Evolutionary conservation across 2,329 filamentous ascomycete genomes (phyloP).

Genomic region (Aspergillus sergii): DNA sequence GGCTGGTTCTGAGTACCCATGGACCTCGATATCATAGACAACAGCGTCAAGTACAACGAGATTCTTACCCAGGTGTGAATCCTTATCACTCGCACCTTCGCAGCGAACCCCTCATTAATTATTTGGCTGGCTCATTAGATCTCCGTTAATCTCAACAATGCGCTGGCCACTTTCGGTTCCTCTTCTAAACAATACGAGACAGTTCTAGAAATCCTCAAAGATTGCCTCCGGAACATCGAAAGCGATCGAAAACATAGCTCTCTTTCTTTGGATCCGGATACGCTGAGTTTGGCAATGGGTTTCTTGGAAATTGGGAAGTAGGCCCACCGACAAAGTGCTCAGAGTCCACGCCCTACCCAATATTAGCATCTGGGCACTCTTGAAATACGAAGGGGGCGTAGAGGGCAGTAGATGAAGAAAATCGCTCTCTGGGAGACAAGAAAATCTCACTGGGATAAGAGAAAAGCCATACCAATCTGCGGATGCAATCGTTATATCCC

Average conservation of each 20-base stretch:
- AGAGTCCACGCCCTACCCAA: too few relatives aligned
- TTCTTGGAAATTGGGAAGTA: constrained; percentile 34
- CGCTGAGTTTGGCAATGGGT: constrained; percentile 36
- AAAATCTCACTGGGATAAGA: too few relatives aligned
- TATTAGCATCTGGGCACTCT: too few relatives aligned
- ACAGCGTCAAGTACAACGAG: constrained; percentile 21
- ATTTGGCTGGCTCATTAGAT: constrained; percentile 29
- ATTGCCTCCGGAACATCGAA: constrained; percentile 36
- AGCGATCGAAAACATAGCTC: constrained; percentile 10
- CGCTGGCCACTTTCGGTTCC: constrained; percentile 41
- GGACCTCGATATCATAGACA: neutral
- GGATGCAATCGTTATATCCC: too few relatives aligned
- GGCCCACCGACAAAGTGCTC: too few relatives aligned
- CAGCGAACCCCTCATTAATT: neutral
- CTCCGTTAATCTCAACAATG: constrained; percentile 46
- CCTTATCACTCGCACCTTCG: neutral
- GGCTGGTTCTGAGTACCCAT: neutral
- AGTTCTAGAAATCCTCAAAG: constrained; percentile 39
- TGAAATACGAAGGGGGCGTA: too few relatives aligned
- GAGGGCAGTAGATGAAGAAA: too few relatives aligned
- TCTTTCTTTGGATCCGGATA: constrained; percentile 31
- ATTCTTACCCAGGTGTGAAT: constrained; percentile 24
- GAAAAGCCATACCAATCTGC: too few relatives aligned
- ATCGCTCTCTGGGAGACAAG: too few relatives aligned
- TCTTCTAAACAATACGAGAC: constrained; percentile 40